Base-by-base conservation (phyloP, 2,329 filamentous ascomycete species). In the Fusarium nanum region DNA sequence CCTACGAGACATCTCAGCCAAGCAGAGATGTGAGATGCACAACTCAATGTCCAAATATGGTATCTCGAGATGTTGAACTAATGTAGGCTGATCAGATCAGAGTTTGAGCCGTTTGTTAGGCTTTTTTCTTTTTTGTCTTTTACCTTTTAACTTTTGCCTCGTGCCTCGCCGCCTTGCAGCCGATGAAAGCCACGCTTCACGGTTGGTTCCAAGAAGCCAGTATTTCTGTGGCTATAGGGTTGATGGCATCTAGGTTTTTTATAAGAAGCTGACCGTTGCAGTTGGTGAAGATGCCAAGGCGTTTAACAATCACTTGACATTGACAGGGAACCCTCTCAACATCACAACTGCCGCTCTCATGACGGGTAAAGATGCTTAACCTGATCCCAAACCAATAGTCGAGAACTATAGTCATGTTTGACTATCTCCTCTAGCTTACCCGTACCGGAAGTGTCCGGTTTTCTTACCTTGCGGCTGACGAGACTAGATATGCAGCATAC, bases 21-120 rank as follows among this genome's bases (percentile, higher is more conserved):
- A 54, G 57, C 47, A 60, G 48, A 65, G 47, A 48, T 54, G 28
- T 49, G 25, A 47, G 47, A 49, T 60, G 47, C 41, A 48, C 18
- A 52, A 41, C 28, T 22, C 34, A 30, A 67, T 40, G 23, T 50
- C 49, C 63, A 67, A 67, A 63, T 48, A 63, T 67, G 64, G 57
- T n/a, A 67, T 68, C 34, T 58, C 47, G 23, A 44, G 48, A 67
- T 66, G 55, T 46, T 41, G 41, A 37, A 44, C 41, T 40, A 60
- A 47, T 22, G 27, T 40, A 27, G 60, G 40, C 53, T 65, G 55
- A 67, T 61, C 49, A 32, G 37, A 68, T 68, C 64, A 68, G 48
- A 68, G 58, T 68, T 64, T 68, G 30, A 20, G 8, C 53, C 58
- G 58, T 59, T 59, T 58, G n/a, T 42, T 28, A 37, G 61, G 49